Base-by-base conservation (phyloP, 75 land plant species). In the Pinus taeda region DNA sequence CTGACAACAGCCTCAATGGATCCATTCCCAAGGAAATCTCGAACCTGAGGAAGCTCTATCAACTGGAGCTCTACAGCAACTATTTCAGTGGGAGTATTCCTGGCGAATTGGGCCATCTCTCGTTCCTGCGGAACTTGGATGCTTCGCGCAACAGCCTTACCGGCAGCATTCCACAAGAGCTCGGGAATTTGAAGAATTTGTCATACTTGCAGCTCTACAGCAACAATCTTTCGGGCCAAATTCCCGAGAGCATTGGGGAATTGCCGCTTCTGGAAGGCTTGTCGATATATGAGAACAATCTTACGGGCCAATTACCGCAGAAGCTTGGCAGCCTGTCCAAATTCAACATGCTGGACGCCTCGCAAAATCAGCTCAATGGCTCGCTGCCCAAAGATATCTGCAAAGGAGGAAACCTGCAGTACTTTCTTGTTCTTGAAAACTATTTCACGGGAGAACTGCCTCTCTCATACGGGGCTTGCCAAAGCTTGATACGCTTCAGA, bases 71-170 rank as follows among this genome's bases (percentile, higher is more conserved):
- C 21, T 93, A 88, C 81, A 81, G 85, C 79, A 79, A 88, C 30
- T 9, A 59, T 60, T 78, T 94, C 20, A 58, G 71, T 4, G 96
- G 96, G 0, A 65, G 29, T n/a, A 88, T 94, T 5, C 97, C 97
- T 1, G 81, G 79, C 6, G 92, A 92, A 73, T 80, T 94, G 0
- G 97, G 94, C 36, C 90, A 94, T 30, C 78, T 94, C 64, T 79
- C 89, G 4, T 57, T 72, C 74, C 88, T 94, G 57, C 37, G 11
- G 5, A 88, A 94, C 56, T 70, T 92, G 17, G 91, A 91, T 71
- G 55, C 85, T 45, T 92, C 97, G 4, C 88, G 81, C 0, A 91
- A 91, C 71, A 56, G 3, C 30, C 49, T 91, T 20, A 85, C 77
- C 0, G 98, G 98, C 2, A 73, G 20, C 13, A 82, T 95, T 12